These are phyloP conservation scores for Chytriomyces sp. DNA, from an alignment of 192 early-diverging fungal species.

Conservation along the genomic window DNA sequence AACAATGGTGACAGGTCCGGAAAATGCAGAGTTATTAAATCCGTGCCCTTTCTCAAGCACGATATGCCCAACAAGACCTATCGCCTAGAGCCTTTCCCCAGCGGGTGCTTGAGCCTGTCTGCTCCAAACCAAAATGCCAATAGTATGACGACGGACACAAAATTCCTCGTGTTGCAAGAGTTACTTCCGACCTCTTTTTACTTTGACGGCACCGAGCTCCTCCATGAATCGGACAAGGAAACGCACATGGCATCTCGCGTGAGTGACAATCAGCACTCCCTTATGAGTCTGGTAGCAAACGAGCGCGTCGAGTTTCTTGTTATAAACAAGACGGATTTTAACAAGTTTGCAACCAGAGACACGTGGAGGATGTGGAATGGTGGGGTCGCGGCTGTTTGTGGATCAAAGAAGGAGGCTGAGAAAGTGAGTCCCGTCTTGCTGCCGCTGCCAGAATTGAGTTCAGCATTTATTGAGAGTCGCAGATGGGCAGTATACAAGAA, in stretches of 20 bases:
- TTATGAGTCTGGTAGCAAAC: slow-evolving; percentile 30
- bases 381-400: neutral
- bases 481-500: slow-evolving; percentile 35
- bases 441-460: slow-evolving; percentile 4
- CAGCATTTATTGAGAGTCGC: slow-evolving; percentile 28
- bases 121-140: no score
- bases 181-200: slow-evolving; percentile 39
- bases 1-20: slow-evolving; percentile 32
- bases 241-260: slow-evolving; percentile 2
- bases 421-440: slow-evolving; percentile 12
- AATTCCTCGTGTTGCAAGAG: slow-evolving; percentile 38
- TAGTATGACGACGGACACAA: slow-evolving; percentile 17
- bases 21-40: slow-evolving; percentile 42
- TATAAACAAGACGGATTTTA: slow-evolving; percentile 43
- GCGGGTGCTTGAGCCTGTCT: no score
- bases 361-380: slow-evolving; percentile 32
- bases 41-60: slow-evolving; percentile 35
- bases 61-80: neutral
- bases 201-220: slow-evolving; percentile 25
- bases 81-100: slow-evolving; percentile 13
- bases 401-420: neutral
- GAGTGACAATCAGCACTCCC: neutral
- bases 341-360: slow-evolving; percentile 34
- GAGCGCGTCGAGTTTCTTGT: slow-evolving; percentile 23
- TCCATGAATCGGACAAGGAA: slow-evolving; percentile 2